phyloP scores from a whole-genome alignment of 2,329 filamentous ascomycete species.

The Pseudogymnoascus sp. region DNA sequence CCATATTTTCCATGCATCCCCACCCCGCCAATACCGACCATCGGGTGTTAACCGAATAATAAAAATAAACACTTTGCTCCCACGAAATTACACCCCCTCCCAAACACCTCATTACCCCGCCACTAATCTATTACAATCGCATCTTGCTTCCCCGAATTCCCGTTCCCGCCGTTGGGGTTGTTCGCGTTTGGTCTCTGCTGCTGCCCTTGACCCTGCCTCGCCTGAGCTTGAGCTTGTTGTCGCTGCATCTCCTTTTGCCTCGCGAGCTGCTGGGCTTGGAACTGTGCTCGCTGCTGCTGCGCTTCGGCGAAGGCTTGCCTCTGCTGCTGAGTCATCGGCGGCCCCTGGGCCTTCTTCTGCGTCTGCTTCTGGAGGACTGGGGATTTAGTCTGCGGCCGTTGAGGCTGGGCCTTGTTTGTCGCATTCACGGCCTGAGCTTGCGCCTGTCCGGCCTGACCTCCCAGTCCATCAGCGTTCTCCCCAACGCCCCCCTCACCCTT shows the following conservation, averaged over 20 bases:
- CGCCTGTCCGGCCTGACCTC: background rate
- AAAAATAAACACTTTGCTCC: background rate
- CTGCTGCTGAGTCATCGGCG: background rate
- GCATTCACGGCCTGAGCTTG: background rate
- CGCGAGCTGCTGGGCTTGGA: background rate
- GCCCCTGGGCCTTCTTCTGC: background rate
- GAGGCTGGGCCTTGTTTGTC: background rate
- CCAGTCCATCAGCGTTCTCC: background rate
- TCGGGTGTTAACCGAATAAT: background rate
- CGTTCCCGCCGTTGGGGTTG: background rate
- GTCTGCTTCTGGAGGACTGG: background rate
- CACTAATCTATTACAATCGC: conserved; percentile 4
- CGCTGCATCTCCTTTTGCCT: conserved; percentile 3
- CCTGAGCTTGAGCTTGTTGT: background rate
- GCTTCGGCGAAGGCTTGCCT: background rate
- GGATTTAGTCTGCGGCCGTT: background rate
- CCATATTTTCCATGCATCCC: conserved; percentile 7
- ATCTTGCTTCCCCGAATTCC: conserved; percentile 3
- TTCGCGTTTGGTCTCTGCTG: background rate
- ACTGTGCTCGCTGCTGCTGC: background rate
- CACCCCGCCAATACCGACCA: conserved; percentile 1
- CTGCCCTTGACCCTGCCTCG: background rate
- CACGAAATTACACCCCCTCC: background rate
- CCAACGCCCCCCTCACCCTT: background rate
- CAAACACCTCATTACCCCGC: conserved; percentile 1